Conservation (phyloP, 2,329 filamentous ascomycete species). For the Westerdykella aurantiaca region DNA sequence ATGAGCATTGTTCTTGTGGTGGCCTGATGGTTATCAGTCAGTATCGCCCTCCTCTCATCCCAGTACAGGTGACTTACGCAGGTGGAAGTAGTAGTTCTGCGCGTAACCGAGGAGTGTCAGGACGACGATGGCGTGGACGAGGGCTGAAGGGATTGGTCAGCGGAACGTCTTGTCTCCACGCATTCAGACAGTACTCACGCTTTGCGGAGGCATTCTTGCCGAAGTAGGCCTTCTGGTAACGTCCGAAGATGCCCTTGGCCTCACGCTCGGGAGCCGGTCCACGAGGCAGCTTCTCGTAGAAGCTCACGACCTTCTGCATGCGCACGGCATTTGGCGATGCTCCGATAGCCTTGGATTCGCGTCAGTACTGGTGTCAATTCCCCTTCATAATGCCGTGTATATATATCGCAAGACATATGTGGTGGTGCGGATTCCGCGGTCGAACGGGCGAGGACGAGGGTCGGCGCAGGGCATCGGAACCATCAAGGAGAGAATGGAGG, state of each 20-base stretch:
- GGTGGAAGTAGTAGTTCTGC: slow-evolving; percentile 99
- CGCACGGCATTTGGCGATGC: slow-evolving; percentile 91
- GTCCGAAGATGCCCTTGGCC: slow-evolving; percentile 73
- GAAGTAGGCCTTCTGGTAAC: slow-evolving; percentile 86
- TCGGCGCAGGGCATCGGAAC: slow-evolving; percentile 8
- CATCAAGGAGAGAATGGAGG: slow-evolving; percentile 6
- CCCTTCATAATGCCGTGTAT: too few species aligned
- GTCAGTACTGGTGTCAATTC: slow-evolving; percentile 14
- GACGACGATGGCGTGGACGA: slow-evolving; percentile 77
- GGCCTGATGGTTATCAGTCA: slow-evolving; percentile 55
- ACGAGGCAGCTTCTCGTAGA: slow-evolving; percentile 97
- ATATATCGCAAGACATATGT: background rate
- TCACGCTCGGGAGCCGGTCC: slow-evolving; percentile 80
- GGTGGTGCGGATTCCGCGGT: slow-evolving; percentile 14
- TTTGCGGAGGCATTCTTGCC: slow-evolving; percentile 84
- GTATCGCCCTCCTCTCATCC: background rate
- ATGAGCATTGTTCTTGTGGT: slow-evolving; percentile 99
- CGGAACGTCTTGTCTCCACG: slow-evolving; percentile 4
- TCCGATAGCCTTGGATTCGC: slow-evolving; percentile 69
- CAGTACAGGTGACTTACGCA: slow-evolving; percentile 62
- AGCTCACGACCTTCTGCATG: slow-evolving; percentile 96
- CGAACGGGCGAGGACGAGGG: slow-evolving; percentile 6
- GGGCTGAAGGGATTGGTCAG: slow-evolving; percentile 52
- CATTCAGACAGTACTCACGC: slow-evolving; percentile 58
- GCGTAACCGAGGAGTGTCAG: slow-evolving; percentile 82